Base-by-base conservation (phyloP, 305 asterid species). In the Fraxinus velutina region DNA sequence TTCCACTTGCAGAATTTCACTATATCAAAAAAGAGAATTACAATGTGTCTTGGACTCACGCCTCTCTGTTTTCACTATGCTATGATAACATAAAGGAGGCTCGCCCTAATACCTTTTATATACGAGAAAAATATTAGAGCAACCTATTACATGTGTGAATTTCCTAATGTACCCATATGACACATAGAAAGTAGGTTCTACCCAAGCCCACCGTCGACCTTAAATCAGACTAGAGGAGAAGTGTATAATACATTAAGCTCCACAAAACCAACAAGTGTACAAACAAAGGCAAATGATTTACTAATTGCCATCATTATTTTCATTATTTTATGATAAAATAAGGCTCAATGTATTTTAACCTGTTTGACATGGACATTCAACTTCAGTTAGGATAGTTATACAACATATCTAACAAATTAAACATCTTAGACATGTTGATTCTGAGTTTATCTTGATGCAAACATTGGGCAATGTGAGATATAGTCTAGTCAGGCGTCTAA, bases 281-380 rank as follows among this genome's bases (percentile, higher is more conserved):
- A 13, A 72, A 52, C 39, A 8, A 73, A 60, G 21, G 47, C 27
- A 81, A 33, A 62, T 2, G 71, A 66, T 21, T 19, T 62, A 19
- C 10, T 19, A 12, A 32, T 22, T 29, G 29, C 74, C 57, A 44
- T 29, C 70, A 1, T 17, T 73, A 33, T 75, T 78, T 81, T 79
- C 73, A 37, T 81, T 9, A 57, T 21, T 42, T 78, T 34, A 72
- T 24, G 15, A 10, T 37, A 17, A 50, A 37, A 55, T 22, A 76
- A 37, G 8, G 71, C 80, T 68, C 15, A 79, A 82, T 68, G 17
- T 32, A 39, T 71, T 27, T 32, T 8, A 82, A 44, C 36, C 79
- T 71, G 75, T 62, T 76, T 70, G 24, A 34, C n/a, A 32, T 66
- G 29, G 78, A 68, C 84, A 76, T 64, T 64, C 81, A 55, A 81